Evolutionary conservation across 2,329 filamentous ascomycete species (phyloP).

Genomic region (Fusarium camptoceras): DNA sequence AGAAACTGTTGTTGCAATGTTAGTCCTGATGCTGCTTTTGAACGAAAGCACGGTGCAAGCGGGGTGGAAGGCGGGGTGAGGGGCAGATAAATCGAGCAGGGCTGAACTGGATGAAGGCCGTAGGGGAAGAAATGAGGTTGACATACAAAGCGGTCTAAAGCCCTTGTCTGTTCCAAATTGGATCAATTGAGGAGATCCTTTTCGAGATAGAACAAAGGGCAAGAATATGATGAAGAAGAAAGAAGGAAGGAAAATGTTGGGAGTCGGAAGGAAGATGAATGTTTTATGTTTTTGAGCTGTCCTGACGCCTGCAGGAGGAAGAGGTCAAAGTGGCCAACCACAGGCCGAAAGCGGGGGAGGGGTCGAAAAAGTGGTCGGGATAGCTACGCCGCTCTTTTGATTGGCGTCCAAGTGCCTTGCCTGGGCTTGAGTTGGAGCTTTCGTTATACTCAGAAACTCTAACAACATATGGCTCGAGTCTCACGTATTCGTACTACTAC

Average conservation of each 20-base stretch:
- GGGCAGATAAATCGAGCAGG: conserved; percentile 29
- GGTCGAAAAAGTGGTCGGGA: conserved; percentile 42
- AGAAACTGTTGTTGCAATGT: conserved; percentile 28
- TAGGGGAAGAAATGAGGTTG: conserved; percentile 7
- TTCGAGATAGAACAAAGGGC: conserved; percentile 41
- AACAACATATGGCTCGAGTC: conserved; percentile 28
- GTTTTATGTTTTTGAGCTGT: conserved; percentile 34
- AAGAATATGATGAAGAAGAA: conserved; percentile 37
- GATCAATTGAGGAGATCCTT: conserved; percentile 46
- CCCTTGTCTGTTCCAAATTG: conserved; percentile 47
- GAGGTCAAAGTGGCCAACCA: conserved; percentile 43
- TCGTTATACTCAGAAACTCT: conserved; percentile 14
- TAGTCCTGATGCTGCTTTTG: conserved; percentile 19
- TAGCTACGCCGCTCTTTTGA: conserved; percentile 28
- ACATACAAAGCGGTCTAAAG: conserved; percentile 44
- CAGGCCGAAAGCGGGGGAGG: conserved; percentile 53
- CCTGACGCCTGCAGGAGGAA: conserved; percentile 25
- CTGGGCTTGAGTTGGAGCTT: conserved; percentile 17
- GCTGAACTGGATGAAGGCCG: conserved; percentile 14
- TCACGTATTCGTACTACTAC: conserved; percentile 47
- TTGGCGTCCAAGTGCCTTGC: conserved; percentile 17
- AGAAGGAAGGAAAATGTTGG: conserved; percentile 36
- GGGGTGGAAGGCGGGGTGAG: conserved; percentile 45
- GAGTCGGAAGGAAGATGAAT: conserved; percentile 38
- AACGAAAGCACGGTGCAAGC: conserved; percentile 38